These are phyloP conservation scores for Penicillium sp. DNA, from an alignment of 2,329 filamentous ascomycete genomes.

Conservation along the genomic window DNA sequence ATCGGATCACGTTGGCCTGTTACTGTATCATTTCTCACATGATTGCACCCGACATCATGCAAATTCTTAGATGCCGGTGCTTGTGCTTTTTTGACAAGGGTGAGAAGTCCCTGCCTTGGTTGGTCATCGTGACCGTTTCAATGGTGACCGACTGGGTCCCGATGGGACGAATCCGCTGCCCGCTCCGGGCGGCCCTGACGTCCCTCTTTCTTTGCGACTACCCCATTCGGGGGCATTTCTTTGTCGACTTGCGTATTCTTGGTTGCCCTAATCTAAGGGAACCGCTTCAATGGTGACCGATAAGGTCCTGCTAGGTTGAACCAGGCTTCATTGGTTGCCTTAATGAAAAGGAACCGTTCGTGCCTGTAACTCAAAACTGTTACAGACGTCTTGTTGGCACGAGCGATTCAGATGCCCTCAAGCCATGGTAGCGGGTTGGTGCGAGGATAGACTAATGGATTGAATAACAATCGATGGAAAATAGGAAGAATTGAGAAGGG, in stretches of 20 bases:
- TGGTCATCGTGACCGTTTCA: neutral
- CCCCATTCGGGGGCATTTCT: neutral
- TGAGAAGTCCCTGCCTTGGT: neutral
- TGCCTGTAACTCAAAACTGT: neutral
- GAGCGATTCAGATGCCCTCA: neutral
- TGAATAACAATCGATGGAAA: neutral
- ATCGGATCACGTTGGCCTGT: neutral
- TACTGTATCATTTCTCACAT: neutral
- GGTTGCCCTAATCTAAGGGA: neutral
- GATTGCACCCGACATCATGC: neutral
- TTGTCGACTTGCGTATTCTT: neutral
- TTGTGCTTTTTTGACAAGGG: neutral
- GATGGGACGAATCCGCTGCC: neutral
- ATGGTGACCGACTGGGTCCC: neutral
- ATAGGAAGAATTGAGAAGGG: slow-evolving; percentile 4
- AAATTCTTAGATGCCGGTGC: neutral
- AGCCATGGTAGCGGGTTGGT: neutral
- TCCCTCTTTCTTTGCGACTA: neutral
- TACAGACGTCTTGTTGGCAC: neutral
- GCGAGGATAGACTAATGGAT: neutral
- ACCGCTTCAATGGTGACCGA: neutral
- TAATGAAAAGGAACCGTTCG: neutral
- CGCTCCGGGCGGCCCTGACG: neutral
- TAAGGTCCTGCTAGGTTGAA: neutral
- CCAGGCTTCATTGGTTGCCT: neutral